phyloP scores from a whole-genome alignment of 2,329 filamentous ascomycete species.

The Beauveria bassiana region DNA sequence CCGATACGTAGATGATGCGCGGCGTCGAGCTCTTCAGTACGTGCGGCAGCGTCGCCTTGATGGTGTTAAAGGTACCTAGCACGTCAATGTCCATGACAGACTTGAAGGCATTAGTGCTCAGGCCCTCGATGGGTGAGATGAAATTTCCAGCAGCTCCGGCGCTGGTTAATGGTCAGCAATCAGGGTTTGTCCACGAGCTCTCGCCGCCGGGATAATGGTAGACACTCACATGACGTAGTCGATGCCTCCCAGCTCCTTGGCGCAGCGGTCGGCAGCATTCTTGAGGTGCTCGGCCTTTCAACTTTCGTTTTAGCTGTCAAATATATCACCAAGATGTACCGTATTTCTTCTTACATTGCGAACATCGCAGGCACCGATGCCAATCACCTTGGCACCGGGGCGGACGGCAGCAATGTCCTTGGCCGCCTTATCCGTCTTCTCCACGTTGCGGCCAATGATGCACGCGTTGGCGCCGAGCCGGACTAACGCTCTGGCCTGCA shows the following conservation, averaged over 20 bases:
- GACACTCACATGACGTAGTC: slow-evolving; percentile 78
- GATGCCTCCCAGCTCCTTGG: slow-evolving; percentile 74
- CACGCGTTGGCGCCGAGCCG: slow-evolving; percentile 87
- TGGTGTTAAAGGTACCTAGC: slow-evolving; percentile 85
- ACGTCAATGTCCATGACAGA: slow-evolving; percentile 95
- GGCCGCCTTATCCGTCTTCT: slow-evolving; percentile 78
- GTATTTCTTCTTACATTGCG: slow-evolving; percentile 45
- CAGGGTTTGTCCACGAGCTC: no score
- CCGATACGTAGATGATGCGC: slow-evolving; percentile 82
- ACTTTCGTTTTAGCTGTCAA: not conserved
- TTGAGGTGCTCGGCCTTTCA: slow-evolving; percentile 54
- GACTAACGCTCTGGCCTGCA: slow-evolving; percentile 85
- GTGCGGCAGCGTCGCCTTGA: slow-evolving; percentile 84
- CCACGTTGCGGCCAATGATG: slow-evolving; percentile 82
- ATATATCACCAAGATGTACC: no score
- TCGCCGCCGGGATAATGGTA: no score
- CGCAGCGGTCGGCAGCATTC: slow-evolving; percentile 70
- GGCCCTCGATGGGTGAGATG: slow-evolving; percentile 71
- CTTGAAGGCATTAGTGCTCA: slow-evolving; percentile 87
- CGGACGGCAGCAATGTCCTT: slow-evolving; percentile 75
- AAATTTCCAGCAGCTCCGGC: slow-evolving; percentile 96
- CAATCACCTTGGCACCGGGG: slow-evolving; percentile 73
- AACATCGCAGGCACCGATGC: slow-evolving; percentile 74
- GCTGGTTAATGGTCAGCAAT: slow-evolving; percentile 33
- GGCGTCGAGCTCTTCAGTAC: slow-evolving; percentile 69